Evolutionary conservation across 805 yeast species (phyloP).

Genomic region (Cephaloascus fragrans): DNA sequence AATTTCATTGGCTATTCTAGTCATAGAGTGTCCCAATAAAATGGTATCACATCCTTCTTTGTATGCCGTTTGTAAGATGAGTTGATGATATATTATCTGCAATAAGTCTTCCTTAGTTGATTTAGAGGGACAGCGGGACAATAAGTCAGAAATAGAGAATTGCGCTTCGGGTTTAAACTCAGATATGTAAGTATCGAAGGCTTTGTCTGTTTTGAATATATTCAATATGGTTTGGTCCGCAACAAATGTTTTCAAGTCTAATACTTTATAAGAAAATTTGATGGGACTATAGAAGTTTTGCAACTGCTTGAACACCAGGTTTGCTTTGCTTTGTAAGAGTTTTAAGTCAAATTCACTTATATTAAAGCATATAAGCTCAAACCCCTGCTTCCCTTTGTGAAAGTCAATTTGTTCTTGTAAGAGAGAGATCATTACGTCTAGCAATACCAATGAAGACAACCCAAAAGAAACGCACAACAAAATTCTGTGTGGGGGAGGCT

Average conservation of each 20-base stretch:
- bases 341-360: conserved; percentile 26
- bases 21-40: conserved; percentile 72
- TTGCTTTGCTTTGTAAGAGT: conserved; percentile 8
- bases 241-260: conserved; percentile 32
- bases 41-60: conserved; percentile 41
- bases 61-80: conserved; percentile 37
- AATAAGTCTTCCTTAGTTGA: conserved; percentile 61
- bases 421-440: conserved; percentile 56
- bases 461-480: conserved; percentile 63
- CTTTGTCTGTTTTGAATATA: conserved; percentile 20
- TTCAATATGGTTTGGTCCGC: conserved; percentile 15
- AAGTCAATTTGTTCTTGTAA: conserved; percentile 51
- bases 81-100: conserved; percentile 32
- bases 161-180: conserved; percentile 4
- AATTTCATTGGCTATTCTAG: conserved; percentile 72
- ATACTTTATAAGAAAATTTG: conserved; percentile 25
- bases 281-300: conserved; percentile 8
- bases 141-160: conserved; percentile 16
- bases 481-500: conserved; percentile 28
- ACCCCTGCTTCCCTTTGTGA: conserved; percentile 63
- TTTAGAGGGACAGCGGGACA: conserved; percentile 34
- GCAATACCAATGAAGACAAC: conserved; percentile 51
- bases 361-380: conserved; percentile 42
- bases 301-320: not conserved
- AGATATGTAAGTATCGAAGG: conserved; percentile 9